phyloP scores from a whole-genome alignment of 1,284 basidiomycete species.

The Pulchroboletus neoregius region DNA sequence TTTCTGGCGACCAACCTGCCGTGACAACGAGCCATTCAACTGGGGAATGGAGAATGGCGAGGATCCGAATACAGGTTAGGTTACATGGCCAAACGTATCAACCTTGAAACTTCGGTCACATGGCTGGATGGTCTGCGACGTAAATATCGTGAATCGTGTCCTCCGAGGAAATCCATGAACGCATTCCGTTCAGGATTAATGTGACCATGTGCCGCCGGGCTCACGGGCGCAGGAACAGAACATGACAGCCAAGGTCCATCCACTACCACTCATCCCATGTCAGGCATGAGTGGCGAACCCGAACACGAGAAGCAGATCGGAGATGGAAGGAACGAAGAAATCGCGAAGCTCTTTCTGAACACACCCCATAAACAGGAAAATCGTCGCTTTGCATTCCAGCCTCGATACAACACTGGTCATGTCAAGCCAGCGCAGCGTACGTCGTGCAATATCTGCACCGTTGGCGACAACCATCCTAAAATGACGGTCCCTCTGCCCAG shows the following conservation, averaged over 20 bases:
- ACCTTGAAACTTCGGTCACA: no score
- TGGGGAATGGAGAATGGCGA: no score
- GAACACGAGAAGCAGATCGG: conserved; percentile 22
- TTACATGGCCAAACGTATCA: no score
- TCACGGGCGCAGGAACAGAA: no score
- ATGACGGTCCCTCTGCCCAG: not conserved
- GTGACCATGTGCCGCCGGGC: conserved; percentile 1
- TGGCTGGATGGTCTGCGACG: not conserved
- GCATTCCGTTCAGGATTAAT: not conserved
- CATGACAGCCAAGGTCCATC: conserved; percentile 1
- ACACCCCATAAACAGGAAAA: not conserved
- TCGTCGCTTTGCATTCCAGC: no score
- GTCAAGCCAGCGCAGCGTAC: no score
- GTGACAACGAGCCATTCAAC: not conserved
- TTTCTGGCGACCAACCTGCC: conserved; percentile 8
- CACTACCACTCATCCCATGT: conserved; percentile 7
- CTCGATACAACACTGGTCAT: no score
- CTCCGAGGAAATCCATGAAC: not conserved
- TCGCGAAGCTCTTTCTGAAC: not conserved
- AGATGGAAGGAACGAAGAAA: conserved; percentile 19
- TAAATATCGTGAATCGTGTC: conserved; percentile 6
- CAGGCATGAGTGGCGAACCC: conserved; percentile 7
- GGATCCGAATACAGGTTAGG: no score
- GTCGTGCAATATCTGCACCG: no score
- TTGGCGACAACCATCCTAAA: no score